A percentile compares a stretch with the other conserved stretches of the same genome.
These are phyloP conservation scores for Epithemia pelagica DNA, from an alignment of 108 stramenopile species.

Conservation along the genomic window DNA sequence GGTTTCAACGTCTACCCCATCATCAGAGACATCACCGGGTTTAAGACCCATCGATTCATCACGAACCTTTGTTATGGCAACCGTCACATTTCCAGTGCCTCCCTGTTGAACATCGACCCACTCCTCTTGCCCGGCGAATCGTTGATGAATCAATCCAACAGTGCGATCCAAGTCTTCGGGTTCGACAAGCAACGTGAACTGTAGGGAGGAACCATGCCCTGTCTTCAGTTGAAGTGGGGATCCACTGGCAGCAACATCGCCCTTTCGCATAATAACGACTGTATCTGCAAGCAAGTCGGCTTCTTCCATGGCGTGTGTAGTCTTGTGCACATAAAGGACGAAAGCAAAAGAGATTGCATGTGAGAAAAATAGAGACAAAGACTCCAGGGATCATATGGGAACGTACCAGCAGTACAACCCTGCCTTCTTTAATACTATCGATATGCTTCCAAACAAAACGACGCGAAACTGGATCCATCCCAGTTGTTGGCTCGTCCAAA, in stretches of 20 bases:
- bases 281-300: slow-evolving; percentile 87
- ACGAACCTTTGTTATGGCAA: slow-evolving; percentile 24
- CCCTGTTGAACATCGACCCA: slow-evolving; percentile 21
- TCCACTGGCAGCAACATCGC: slow-evolving; percentile 44
- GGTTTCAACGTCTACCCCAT: slow-evolving; percentile 24
- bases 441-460: slow-evolving; percentile 63
- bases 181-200: slow-evolving; percentile 25
- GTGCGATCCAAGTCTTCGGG: slow-evolving; percentile 23
- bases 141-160: slow-evolving; percentile 13
- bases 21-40: neutral
- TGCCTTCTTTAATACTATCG: slow-evolving; percentile 31
- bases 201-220: slow-evolving; percentile 19
- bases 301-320: slow-evolving; percentile 95
- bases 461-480: slow-evolving; percentile 82
- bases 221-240: slow-evolving; percentile 46
- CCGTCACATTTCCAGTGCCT: slow-evolving; percentile 30
- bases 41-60: neutral
- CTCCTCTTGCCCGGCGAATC: slow-evolving; percentile 15
- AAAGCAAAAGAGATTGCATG: too few relatives aligned
- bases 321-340: too few relatives aligned
- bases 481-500: slow-evolving; percentile 78
- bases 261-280: slow-evolving; percentile 77
- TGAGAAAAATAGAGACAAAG: too few relatives aligned
- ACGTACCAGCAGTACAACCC: slow-evolving; percentile 58
- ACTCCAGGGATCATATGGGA: neutral